phyloP scores from a whole-genome alignment of 148 eudicot species.

The Vaccinium vitisidaea region DNA sequence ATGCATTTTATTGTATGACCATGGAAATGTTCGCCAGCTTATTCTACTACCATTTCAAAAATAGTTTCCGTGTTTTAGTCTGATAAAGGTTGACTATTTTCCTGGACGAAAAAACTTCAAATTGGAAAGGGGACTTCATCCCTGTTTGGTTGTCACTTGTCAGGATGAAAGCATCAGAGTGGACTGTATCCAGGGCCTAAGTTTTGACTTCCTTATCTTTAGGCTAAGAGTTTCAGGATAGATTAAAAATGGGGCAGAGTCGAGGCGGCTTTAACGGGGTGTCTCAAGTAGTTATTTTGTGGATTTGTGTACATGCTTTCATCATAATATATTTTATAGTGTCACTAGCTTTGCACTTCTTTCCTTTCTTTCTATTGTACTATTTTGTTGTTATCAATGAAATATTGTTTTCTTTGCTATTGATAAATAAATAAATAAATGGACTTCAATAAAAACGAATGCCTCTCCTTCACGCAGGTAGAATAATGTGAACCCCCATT shows the following conservation, averaged over 20 bases:
- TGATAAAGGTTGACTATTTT: background rate
- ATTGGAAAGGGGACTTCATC: background rate
- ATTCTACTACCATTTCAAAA: background rate
- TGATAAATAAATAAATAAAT: too few relatives aligned
- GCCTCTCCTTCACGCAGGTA: background rate
- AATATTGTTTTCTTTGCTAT: too few relatives aligned
- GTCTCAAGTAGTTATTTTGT: too few relatives aligned
- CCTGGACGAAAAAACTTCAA: background rate
- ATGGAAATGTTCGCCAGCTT: background rate
- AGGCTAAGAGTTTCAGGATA: background rate
- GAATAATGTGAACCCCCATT: background rate
- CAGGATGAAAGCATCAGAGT: too few relatives aligned
- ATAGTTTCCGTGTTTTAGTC: background rate
- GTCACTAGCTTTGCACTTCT: too few relatives aligned
- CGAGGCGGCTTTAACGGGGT: too few relatives aligned
- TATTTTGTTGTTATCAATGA: too few relatives aligned
- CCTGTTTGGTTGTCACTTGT: too few relatives aligned
- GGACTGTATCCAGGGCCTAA: background rate
- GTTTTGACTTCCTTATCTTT: background rate
- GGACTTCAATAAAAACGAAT: background rate
- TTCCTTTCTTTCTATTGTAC: too few relatives aligned
- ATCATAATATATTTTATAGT: too few relatives aligned
- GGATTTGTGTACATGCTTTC: too few relatives aligned
- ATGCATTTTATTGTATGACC: background rate
- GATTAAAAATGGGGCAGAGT: background rate